These are phyloP conservation scores for Letharia columbiana DNA, from an alignment of 495 filamentous ascomycete genomes.

Conservation along the genomic window DNA sequence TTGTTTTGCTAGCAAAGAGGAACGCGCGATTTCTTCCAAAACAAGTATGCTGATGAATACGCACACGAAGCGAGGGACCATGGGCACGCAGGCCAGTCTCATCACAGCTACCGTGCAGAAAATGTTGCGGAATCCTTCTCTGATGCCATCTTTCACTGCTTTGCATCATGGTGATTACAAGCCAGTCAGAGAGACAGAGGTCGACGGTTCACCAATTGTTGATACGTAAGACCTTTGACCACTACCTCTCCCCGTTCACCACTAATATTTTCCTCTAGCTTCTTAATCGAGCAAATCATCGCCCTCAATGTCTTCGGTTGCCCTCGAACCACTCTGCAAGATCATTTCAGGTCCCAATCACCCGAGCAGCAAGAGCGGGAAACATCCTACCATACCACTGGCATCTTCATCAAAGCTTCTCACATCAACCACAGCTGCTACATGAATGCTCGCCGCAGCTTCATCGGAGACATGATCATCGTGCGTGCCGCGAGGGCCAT, in stretches of 20 bases:
- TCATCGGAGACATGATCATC: slow-evolving; percentile 52
- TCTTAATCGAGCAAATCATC: slow-evolving; percentile 40
- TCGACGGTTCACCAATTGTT: slow-evolving; percentile 42
- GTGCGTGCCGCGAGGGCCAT: slow-evolving; percentile 42
- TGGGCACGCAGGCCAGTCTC: slow-evolving; percentile 36
- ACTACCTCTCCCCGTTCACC: background rate
- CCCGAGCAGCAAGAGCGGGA: slow-evolving; percentile 13
- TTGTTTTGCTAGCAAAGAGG: slow-evolving; percentile 21
- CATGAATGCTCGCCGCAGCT: slow-evolving; percentile 38
- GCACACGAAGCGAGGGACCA: slow-evolving; percentile 24
- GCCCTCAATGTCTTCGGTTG: slow-evolving; percentile 42
- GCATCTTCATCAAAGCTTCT: slow-evolving; percentile 46
- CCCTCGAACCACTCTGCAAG: slow-evolving; percentile 33
- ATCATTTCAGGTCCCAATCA: slow-evolving; percentile 23
- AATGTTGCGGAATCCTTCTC: slow-evolving; percentile 43
- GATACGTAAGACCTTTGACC: slow-evolving; percentile 37
- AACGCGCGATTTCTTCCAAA: slow-evolving; percentile 19
- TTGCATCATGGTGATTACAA: slow-evolving; percentile 38
- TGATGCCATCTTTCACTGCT: slow-evolving; percentile 32
- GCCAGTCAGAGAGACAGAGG: slow-evolving; percentile 25
- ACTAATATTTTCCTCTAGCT: slow-evolving; percentile 24
- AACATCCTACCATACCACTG: slow-evolving; percentile 31
- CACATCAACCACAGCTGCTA: slow-evolving; percentile 50
- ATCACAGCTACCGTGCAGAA: slow-evolving; percentile 38
- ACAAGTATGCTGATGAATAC: slow-evolving; percentile 31